These are phyloP conservation scores for Dillenia turbinata DNA, from an alignment of 164 flowering plant genomes.

Conservation along the genomic window DNA sequence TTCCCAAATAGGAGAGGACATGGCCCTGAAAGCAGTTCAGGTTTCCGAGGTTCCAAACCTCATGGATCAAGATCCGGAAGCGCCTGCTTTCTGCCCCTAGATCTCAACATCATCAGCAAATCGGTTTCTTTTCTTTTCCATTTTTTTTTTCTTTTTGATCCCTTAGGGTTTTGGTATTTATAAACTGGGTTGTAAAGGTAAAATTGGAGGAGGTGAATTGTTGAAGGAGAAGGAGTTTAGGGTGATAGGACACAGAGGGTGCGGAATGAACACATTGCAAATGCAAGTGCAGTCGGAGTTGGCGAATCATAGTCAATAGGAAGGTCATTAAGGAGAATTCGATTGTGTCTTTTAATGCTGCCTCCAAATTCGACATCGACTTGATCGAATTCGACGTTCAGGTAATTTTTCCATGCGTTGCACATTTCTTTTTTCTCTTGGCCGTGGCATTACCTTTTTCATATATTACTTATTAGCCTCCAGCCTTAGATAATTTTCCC, in stretches of 20 bases:
- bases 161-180: background rate
- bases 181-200: constrained; percentile 7
- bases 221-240: constrained; percentile 30
- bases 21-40: constrained; percentile 75
- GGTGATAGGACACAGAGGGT: constrained; percentile 86
- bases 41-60: constrained; percentile 64
- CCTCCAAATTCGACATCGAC: constrained; percentile 48
- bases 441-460: too few relatives aligned
- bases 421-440: background rate
- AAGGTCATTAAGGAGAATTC: constrained; percentile 71
- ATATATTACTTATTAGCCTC: too few relatives aligned
- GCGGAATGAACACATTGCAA: constrained; percentile 74
- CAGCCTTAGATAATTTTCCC: too few relatives aligned
- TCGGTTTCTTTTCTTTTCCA: too few relatives aligned
- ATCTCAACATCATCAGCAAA: too few relatives aligned
- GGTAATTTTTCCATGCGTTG: constrained; percentile 26
- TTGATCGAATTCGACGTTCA: constrained; percentile 90
- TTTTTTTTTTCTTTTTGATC: background rate
- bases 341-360: constrained; percentile 64
- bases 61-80: constrained; percentile 33
- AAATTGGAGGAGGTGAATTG: constrained; percentile 10
- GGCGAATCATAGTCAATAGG: constrained; percentile 45
- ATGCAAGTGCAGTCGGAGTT: constrained; percentile 13
- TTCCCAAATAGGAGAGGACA: constrained; percentile 1
- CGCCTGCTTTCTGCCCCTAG: too few relatives aligned